phyloP scores from a whole-genome alignment of 73 alveolate species.

The Stentor roeselii region DNA sequence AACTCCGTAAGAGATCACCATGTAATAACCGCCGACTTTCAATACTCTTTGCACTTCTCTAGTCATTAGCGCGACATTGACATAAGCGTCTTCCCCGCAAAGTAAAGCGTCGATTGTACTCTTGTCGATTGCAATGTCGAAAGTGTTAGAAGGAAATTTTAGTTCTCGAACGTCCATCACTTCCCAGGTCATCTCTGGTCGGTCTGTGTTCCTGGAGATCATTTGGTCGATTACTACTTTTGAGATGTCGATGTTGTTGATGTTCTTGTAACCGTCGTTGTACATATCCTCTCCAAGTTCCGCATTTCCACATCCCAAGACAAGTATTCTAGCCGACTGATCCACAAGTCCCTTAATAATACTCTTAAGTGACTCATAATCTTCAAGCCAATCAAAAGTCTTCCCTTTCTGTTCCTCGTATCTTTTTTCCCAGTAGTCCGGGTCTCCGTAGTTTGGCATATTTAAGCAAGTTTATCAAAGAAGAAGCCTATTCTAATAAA shows the following conservation, averaged over 20 bases:
- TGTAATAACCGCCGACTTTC: slow-evolving; percentile 61
- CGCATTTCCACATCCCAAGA: slow-evolving; percentile 37
- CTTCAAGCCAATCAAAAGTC: slow-evolving; percentile 83
- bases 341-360: slow-evolving; percentile 46
- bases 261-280: slow-evolving; percentile 26
- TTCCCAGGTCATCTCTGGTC: slow-evolving; percentile 62
- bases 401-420: slow-evolving; percentile 65
- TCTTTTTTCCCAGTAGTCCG: slow-evolving; percentile 81
- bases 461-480: too few relatives aligned
- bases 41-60: slow-evolving; percentile 71
- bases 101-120: slow-evolving; percentile 69
- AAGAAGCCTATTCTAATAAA: too few relatives aligned
- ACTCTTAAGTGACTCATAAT: slow-evolving; percentile 63
- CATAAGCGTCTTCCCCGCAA: slow-evolving; percentile 74
- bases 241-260: slow-evolving; percentile 37
- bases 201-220: slow-evolving; percentile 33
- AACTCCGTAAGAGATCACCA: slow-evolving; percentile 74
- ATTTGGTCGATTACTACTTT: slow-evolving; percentile 33
- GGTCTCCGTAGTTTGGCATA: slow-evolving; percentile 91
- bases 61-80: slow-evolving; percentile 80
- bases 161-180: slow-evolving; percentile 78
- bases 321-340: slow-evolving; percentile 30
- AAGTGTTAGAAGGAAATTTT: slow-evolving; percentile 40
- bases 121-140: slow-evolving; percentile 70
- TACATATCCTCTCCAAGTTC: slow-evolving; percentile 38